phyloP scores from a whole-genome alignment of 352 stramenopile species.

The Pythium coloratum region DNA sequence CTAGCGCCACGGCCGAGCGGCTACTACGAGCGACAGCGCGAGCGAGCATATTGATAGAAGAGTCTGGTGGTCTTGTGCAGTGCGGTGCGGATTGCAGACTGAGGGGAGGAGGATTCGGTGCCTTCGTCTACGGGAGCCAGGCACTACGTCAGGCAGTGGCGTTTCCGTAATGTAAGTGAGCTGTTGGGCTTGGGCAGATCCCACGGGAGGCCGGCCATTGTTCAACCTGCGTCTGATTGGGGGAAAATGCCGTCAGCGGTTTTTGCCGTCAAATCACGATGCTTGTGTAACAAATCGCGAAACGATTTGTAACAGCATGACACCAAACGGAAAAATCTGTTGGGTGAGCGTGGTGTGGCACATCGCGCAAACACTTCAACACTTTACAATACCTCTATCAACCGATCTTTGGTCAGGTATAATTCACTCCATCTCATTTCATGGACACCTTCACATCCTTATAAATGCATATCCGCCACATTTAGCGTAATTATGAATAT shows the following conservation, averaged over 20 bases:
- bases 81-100: conserved; percentile 2
- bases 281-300: not conserved
- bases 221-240: conserved; percentile 25
- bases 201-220: conserved; percentile 6
- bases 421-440: too few species aligned
- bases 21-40: conserved; percentile 12
- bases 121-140: conserved; percentile 17
- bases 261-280: conserved; percentile 11
- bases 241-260: not conserved
- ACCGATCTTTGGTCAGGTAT: not conserved
- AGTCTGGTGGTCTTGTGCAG: not conserved
- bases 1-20: conserved; percentile 6
- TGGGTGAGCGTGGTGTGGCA: not conserved
- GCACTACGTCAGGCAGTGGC: conserved; percentile 11
- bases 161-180: not conserved
- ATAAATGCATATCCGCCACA: too few species aligned
- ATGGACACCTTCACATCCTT: too few species aligned
- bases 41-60: conserved; percentile 13
- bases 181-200: conserved; percentile 12
- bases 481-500: too few species aligned
- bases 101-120: not conserved
- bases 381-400: not conserved
- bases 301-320: not conserved
- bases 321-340: conserved; percentile 1
- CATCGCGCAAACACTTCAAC: conserved; percentile 2